phyloP scores from a whole-genome alignment of 768 basidiomycete species.

The Amanita subjunquillea region DNA sequence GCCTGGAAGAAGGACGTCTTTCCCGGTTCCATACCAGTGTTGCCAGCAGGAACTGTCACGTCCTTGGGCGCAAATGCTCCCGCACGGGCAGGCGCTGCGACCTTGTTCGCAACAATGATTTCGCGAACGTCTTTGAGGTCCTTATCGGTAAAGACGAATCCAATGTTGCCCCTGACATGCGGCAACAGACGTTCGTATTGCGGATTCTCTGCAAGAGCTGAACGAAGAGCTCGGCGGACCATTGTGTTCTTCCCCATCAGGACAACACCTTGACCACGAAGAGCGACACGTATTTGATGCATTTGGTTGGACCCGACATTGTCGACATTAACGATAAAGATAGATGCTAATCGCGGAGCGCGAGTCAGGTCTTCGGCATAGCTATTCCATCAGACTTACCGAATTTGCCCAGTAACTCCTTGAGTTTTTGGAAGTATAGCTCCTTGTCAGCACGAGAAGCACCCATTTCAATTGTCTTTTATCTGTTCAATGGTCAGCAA shows the following conservation, averaged over 20 bases:
- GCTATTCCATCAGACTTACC: constrained; percentile 43
- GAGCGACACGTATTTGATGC: constrained; percentile 93
- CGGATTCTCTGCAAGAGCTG: constrained; percentile 81
- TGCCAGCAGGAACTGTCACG: constrained; percentile 86
- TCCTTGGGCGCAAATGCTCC: constrained; percentile 93
- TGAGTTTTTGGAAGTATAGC: constrained; percentile 87
- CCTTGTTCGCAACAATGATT: constrained; percentile 92
- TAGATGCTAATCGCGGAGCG: constrained; percentile 62
- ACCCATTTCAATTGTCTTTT: constrained; percentile 64
- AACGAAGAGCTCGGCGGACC: constrained; percentile 96
- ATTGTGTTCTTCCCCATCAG: constrained; percentile 99
- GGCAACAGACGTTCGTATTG: constrained; percentile 96
- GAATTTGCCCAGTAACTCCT: constrained; percentile 83
- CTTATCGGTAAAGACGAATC: constrained; percentile 90
- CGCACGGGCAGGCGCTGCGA: constrained; percentile 96
- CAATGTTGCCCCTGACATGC: constrained; percentile 94
- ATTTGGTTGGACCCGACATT: constrained; percentile 99
- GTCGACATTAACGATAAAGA: constrained; percentile 99
- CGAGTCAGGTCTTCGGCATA: constrained; percentile 3
- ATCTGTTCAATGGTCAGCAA: constrained; percentile 8
- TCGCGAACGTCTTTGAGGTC: constrained; percentile 96
- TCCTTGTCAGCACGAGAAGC: constrained; percentile 84
- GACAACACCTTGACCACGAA: constrained; percentile 94
- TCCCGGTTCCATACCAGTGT: constrained; percentile 99
- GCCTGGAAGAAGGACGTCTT: constrained; percentile 99